These are phyloP conservation scores for Tylopilus subfusipes DNA, from an alignment of 768 basidiomycete species.

Conservation along the genomic window DNA sequence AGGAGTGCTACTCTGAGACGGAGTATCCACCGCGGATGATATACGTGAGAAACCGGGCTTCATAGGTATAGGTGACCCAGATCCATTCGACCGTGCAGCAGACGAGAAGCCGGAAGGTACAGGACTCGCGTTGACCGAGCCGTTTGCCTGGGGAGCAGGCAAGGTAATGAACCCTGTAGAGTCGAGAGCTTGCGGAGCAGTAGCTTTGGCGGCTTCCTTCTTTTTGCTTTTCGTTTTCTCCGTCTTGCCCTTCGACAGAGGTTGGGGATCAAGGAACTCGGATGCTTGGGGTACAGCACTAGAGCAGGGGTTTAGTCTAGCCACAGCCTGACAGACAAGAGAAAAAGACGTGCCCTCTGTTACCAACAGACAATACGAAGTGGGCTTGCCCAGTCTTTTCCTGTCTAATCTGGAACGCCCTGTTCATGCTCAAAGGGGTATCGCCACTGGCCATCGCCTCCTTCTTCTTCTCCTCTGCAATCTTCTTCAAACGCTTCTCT, in stretches of 20 bases:
- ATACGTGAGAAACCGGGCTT: slow-evolving; percentile 78
- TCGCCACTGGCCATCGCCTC: slow-evolving; percentile 93
- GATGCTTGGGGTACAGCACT: slow-evolving; percentile 86
- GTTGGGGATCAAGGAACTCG: slow-evolving; percentile 78
- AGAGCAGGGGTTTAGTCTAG: slow-evolving; percentile 11
- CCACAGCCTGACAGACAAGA: background rate
- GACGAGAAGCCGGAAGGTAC: slow-evolving; percentile 39
- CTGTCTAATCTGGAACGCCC: slow-evolving; percentile 89
- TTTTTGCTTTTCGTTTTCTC: slow-evolving; percentile 79
- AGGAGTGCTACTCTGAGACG: slow-evolving; percentile 51
- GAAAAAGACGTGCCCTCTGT: slow-evolving; percentile 65
- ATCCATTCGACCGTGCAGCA: slow-evolving; percentile 26
- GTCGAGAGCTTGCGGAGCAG: slow-evolving; percentile 43
- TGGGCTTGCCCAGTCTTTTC: slow-evolving; percentile 95
- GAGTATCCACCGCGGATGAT: slow-evolving; percentile 50
- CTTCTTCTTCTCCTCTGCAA: slow-evolving; percentile 95
- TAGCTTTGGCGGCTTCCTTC: slow-evolving; percentile 57
- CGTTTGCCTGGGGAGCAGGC: slow-evolving; percentile 53
- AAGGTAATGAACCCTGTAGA: slow-evolving; percentile 68
- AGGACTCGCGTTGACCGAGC: slow-evolving; percentile 41
- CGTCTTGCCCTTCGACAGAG: slow-evolving; percentile 78
- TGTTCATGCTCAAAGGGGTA: slow-evolving; percentile 93
- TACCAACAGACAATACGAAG: slow-evolving; percentile 92
- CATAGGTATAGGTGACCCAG: slow-evolving; percentile 58
- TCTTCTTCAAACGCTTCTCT: slow-evolving; percentile 94